Conservation (phyloP, 495 filamentous ascomycete species). For the Aspergillus ostianus region DNA sequence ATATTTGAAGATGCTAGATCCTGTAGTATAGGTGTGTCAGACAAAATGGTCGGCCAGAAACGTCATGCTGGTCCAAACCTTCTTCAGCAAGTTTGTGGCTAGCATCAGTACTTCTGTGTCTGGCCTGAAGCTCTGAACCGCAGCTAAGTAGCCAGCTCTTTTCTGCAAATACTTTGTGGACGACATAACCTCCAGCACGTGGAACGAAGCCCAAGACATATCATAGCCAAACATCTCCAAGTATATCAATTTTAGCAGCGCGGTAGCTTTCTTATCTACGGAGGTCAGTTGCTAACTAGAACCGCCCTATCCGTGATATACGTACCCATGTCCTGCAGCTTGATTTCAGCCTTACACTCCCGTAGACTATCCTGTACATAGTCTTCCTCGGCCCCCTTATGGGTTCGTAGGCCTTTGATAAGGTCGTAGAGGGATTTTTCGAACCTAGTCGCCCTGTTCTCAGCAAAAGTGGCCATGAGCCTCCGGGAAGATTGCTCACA, state of each 20-base stretch:
- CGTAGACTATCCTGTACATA: constrained; percentile 88
- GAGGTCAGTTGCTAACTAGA: constrained; percentile 22
- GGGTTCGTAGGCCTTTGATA: constrained; percentile 89
- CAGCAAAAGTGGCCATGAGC: neutral
- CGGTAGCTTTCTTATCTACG: constrained; percentile 93
- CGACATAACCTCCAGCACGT: constrained; percentile 98
- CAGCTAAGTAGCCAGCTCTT: constrained; percentile 91
- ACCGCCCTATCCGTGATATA: neutral
- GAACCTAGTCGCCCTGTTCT: constrained; percentile 62
- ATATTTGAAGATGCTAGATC: constrained; percentile 75
- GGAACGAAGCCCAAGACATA: constrained; percentile 99
- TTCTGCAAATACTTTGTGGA: constrained; percentile 92
- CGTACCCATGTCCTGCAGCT: constrained; percentile 85
- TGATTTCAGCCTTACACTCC: constrained; percentile 92
- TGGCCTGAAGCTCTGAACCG: constrained; percentile 90
- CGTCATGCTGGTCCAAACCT: constrained; percentile 51
- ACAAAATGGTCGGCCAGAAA: neutral
- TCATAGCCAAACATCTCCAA: constrained; percentile 99
- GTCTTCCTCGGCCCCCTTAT: constrained; percentile 89
- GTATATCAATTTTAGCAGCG: constrained; percentile 90
- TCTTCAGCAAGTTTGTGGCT: constrained; percentile 94
- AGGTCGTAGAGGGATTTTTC: constrained; percentile 99
- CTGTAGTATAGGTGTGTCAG: constrained; percentile 36
- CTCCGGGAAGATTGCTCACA: constrained; percentile 11
- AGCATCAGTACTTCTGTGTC: constrained; percentile 98